These are phyloP conservation scores for Pezicula radicicola DNA, from an alignment of 2,329 filamentous ascomycete species.

Conservation along the genomic window DNA sequence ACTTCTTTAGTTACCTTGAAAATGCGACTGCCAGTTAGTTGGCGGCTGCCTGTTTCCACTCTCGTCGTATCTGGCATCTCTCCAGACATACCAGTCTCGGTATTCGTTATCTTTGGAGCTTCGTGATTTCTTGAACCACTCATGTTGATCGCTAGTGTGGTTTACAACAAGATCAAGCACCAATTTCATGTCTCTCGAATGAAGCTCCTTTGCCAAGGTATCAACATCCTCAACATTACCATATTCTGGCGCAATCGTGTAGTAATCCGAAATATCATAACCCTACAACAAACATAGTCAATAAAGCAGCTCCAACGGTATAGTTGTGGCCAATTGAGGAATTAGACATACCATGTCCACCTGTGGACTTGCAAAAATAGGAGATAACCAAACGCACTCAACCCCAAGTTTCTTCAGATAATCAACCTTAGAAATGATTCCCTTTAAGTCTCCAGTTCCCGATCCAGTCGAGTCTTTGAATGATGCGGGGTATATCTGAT, in stretches of 20 bases:
- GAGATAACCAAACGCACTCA: constrained; percentile 63
- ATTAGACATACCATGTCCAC: constrained; percentile 61
- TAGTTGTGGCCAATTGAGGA: neutral
- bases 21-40: constrained; percentile 69
- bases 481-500: constrained; percentile 55
- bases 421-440: constrained; percentile 57
- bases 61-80: constrained; percentile 46
- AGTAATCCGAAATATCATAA: constrained; percentile 67
- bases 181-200: constrained; percentile 62
- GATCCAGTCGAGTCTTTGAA: constrained; percentile 55
- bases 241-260: constrained; percentile 60
- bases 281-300: constrained; percentile 44
- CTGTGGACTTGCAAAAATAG: constrained; percentile 59
- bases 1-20: constrained; percentile 20
- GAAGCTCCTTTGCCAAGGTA: constrained; percentile 53
- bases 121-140: constrained; percentile 56
- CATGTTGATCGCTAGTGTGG: constrained; percentile 69
- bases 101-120: constrained; percentile 46
- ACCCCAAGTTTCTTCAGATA: constrained; percentile 58
- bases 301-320: no score
- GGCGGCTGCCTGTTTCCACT: constrained; percentile 65
- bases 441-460: constrained; percentile 57
- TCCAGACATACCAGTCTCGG: constrained; percentile 65
- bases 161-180: constrained; percentile 76
- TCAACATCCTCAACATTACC: constrained; percentile 66